Evolutionary conservation across 2,329 filamentous ascomycete species (phyloP), one percentile per base, ranked within the genome.

Genomic region (Parastagonospora nodorum): DNA sequence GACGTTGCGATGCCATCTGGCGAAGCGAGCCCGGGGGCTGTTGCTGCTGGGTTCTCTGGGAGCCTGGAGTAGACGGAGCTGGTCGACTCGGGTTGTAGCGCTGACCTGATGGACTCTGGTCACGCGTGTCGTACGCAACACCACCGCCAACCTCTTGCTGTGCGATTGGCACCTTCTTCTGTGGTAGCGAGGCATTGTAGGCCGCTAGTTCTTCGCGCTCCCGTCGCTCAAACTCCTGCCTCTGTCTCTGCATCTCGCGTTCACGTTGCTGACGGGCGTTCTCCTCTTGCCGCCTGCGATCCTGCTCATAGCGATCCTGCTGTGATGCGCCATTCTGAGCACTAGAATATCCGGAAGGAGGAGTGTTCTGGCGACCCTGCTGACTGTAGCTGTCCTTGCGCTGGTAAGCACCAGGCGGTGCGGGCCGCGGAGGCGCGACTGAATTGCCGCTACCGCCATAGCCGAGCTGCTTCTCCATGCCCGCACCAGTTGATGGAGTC

Each of bases 181-280:
- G 89, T 29, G 92, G 93, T 52, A 97, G 77, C 19, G 90, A 91
- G 31, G 90, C 89, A 73, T 97, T 96, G 75, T 96, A 97, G 14
- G 86, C 90, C 69, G 94, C 92, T 61, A 90, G 80, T 44, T 96
- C 91, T 58, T 88, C 84, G 47, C 89, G 74, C 42, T 78, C 74
- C 29, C 75, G 74, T 50, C 74, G 72, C 51, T 80, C 77, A 36
- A 75, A 72, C 40, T 79, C 75, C 32, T 75, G 68, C 36, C 72
- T 63, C 54, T 74, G 67, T 28, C 72, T 63, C 48, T 77, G 73
- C 4, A 73, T 67, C 33, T 78, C 76, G 36, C 68, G 65, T 42
- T 74, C 66, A 24, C 68, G 69, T 49, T 74, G 69, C 42, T 67
- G 60, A 10, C 73, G 69, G 28, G 68, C 66, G 37, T 79, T 76